Conservation (phyloP, 129 eudicot species). For the Tanacetum coccineum region DNA sequence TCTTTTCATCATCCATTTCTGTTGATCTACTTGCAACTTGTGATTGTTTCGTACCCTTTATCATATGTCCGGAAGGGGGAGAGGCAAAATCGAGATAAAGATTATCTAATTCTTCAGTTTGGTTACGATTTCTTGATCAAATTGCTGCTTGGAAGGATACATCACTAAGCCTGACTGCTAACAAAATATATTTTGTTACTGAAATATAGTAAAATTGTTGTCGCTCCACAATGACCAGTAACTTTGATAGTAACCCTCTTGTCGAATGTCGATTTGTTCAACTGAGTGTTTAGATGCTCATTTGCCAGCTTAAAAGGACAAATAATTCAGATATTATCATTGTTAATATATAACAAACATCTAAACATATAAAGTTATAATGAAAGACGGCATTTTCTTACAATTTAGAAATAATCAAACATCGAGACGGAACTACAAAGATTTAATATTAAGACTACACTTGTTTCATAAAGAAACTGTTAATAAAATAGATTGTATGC, state of each 20-base stretch:
- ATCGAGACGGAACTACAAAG: too few relatives aligned
- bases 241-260: not conserved
- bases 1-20: not conserved
- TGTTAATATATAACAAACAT: not conserved
- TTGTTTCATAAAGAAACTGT: too few relatives aligned
- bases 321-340: not conserved
- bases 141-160: not conserved
- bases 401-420: too few relatives aligned
- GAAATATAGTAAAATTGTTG: not conserved
- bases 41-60: not conserved
- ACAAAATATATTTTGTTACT: not conserved
- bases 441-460: too few relatives aligned
- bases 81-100: conserved; percentile 14
- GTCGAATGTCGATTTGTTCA: conserved; percentile 5
- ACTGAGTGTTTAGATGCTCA: conserved; percentile 3
- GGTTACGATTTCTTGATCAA: not conserved
- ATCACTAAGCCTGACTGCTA: not conserved
- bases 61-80: too few relatives aligned
- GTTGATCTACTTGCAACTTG: conserved; percentile 13
- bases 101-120: not conserved
- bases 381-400: not conserved
- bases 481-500: too few relatives aligned
- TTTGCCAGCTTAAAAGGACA: conserved; percentile 7
- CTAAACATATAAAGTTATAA: not conserved
- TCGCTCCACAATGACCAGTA: not conserved